Conservation (phyloP, 2,329 filamentous ascomycete genomes). For the Fusarium secorum region DNA sequence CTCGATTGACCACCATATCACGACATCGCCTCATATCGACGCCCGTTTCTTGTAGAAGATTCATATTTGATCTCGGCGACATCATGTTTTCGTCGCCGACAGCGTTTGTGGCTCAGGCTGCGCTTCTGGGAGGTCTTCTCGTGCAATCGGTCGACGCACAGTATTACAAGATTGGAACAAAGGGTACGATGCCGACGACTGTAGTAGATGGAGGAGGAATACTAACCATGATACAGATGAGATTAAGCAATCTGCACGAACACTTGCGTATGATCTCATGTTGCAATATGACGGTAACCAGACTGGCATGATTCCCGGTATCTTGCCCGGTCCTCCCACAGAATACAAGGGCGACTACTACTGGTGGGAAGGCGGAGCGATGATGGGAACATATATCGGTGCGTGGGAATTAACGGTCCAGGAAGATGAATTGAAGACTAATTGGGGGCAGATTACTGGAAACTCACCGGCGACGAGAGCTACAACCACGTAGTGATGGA, state of each 20-base stretch:
- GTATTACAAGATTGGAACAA: slow-evolving; percentile 43
- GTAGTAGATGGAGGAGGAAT: accelerated
- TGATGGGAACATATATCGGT: slow-evolving; percentile 72
- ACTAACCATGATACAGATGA: slow-evolving; percentile 46
- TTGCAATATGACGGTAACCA: slow-evolving; percentile 60
- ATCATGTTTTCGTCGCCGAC: slow-evolving; percentile 9
- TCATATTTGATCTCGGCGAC: neutral
- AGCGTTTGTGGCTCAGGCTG: slow-evolving; percentile 15
- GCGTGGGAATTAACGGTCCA: neutral
- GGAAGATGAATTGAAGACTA: accelerated
- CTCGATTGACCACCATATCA: neutral
- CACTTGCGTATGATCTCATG: slow-evolving; percentile 60
- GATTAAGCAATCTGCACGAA: slow-evolving; percentile 56
- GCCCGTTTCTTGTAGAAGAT: neutral
- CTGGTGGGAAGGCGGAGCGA: slow-evolving; percentile 77
- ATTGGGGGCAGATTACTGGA: slow-evolving; percentile 65
- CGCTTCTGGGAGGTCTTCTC: slow-evolving; percentile 27
- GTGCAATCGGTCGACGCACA: slow-evolving; percentile 36
- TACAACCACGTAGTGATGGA: slow-evolving; percentile 68
- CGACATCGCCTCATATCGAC: neutral
- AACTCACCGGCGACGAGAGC: slow-evolving; percentile 68
- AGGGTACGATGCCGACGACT: slow-evolving; percentile 34
- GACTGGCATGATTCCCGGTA: slow-evolving; percentile 62
- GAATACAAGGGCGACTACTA: slow-evolving; percentile 64
- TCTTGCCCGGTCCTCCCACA: slow-evolving; percentile 63